Conservation (phyloP, 805 yeast genomes). For the Yarrowia divulgata region DNA sequence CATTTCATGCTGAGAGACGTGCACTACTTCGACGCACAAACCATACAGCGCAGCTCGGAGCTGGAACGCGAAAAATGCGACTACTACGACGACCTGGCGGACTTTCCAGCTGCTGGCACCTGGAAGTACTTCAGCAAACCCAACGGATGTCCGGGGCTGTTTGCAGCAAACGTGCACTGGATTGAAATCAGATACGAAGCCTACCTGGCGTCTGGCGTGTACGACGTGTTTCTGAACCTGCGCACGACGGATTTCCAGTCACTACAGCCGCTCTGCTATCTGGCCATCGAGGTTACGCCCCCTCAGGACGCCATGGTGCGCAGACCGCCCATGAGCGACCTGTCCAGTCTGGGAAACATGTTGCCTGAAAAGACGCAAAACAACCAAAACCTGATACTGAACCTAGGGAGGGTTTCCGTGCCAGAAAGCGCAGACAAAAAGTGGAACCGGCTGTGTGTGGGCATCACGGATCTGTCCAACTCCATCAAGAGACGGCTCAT, state of each 20-base stretch:
- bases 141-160: slow-evolving; percentile 31
- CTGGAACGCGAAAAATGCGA: slow-evolving; percentile 32
- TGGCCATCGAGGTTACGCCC: slow-evolving; percentile 31
- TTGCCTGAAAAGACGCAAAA: slow-evolving; percentile 7
- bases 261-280: slow-evolving; percentile 23
- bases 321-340: slow-evolving; percentile 24
- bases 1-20: slow-evolving; percentile 35
- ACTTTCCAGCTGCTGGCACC: slow-evolving; percentile 37
- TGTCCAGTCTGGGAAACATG: slow-evolving; percentile 11
- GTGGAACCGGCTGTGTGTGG: slow-evolving; percentile 34
- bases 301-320: slow-evolving; percentile 37
- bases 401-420: slow-evolving; percentile 30
- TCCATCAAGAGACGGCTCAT: slow-evolving; percentile 29
- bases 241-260: slow-evolving; percentile 25
- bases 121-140: slow-evolving; percentile 35
- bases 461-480: slow-evolving; percentile 32
- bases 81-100: slow-evolving; percentile 22
- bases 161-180: slow-evolving; percentile 34
- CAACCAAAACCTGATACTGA: slow-evolving; percentile 30
- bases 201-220: slow-evolving; percentile 24
- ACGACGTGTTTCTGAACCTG: slow-evolving; percentile 32
- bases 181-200: slow-evolving; percentile 34
- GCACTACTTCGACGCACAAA: slow-evolving; percentile 32
- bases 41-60: slow-evolving; percentile 20
- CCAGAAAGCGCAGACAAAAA: slow-evolving; percentile 17